These are phyloP conservation scores for Bertia moriformis DNA, from an alignment of 2,329 filamentous ascomycete species.

Conservation along the genomic window DNA sequence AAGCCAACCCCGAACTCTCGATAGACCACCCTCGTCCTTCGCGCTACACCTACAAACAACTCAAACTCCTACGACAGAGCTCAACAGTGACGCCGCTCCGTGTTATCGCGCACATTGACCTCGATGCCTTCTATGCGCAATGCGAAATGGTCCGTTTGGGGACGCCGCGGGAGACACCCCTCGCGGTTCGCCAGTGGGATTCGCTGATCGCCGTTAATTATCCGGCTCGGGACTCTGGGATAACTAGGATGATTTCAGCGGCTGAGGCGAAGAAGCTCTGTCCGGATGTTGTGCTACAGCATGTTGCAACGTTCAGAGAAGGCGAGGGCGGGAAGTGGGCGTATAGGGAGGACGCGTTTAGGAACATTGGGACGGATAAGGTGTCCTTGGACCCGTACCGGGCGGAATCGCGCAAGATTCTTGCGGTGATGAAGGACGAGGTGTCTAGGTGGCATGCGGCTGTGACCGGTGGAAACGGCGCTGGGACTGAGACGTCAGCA, in stretches of 20 bases:
- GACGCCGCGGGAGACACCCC: slow-evolving; percentile 58
- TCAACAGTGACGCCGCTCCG: slow-evolving; percentile 64
- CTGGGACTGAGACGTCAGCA: slow-evolving; percentile 6
- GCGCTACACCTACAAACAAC: slow-evolving; percentile 71
- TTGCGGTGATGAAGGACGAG: slow-evolving; percentile 62
- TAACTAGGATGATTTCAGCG: slow-evolving; percentile 65
- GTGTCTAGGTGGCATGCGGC: slow-evolving; percentile 29
- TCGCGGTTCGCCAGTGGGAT: slow-evolving; percentile 87
- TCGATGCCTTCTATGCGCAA: slow-evolving; percentile 96
- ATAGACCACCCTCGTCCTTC: no score
- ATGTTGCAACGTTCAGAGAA: slow-evolving; percentile 89
- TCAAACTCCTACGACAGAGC: slow-evolving; percentile 60
- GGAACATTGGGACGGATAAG: slow-evolving; percentile 75
- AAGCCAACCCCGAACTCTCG: no score
- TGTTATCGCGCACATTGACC: slow-evolving; percentile 79
- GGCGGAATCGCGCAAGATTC: slow-evolving; percentile 67
- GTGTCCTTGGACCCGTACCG: slow-evolving; percentile 89
- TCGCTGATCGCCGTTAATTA: slow-evolving; percentile 89
- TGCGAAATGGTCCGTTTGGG: slow-evolving; percentile 84
- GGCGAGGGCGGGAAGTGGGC: slow-evolving; percentile 74
- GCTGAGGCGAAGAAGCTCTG: slow-evolving; percentile 76
- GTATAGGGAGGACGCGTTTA: slow-evolving; percentile 69
- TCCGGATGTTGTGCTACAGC: slow-evolving; percentile 70
- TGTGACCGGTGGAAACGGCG: slow-evolving; percentile 5
- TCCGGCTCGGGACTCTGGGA: slow-evolving; percentile 65